Base-by-base conservation (phyloP, 139 green algal genomes). In the Trebouxia sp. region DNA sequence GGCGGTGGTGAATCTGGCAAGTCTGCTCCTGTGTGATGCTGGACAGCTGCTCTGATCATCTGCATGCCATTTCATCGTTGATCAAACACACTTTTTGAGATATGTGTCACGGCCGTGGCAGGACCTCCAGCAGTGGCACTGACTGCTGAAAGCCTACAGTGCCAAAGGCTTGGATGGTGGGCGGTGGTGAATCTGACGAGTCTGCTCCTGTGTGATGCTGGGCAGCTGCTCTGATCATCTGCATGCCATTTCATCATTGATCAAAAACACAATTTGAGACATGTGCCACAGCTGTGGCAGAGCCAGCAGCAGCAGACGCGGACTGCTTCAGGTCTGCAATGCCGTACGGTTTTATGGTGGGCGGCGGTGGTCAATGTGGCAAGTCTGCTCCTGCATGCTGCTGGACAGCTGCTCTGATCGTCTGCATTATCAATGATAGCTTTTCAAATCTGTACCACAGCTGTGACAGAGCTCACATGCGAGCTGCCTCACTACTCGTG, bases 1-100 rank as follows among this genome's bases (percentile, higher is more conserved):
- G 79, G 65, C 51, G 76, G 79, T 30, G 79, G 89, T n/a, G 78
- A 28, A 1, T 69, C 30, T 11, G 88, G 88, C 10, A 77, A 83
- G 28, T 67, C 55, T 8, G 53, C 9, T 7, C 79, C 86, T 8
- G 76, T 84, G 53, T 89, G 50, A 8, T 76, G 37, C 30, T 75
- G 55, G 15, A 92, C 84, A 8, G 84, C 51, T 0, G 88, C 81
- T 1, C 88, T 58, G 30, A 92, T 75, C 6, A 82, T 80, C 87
- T 90, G 87, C 72, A 77, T 28, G 28, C 65, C n/a, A n/a, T n/a
- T n/a, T n/a, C 65, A 70, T 70, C n/a, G n/a, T n/a, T n/a, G n/a
- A n/a, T n/a, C n/a, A n/a, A n/a, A n/a, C n/a, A n/a, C n/a, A n/a
- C n/a, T n/a, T n/a, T n/a, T n/a, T n/a, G n/a, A n/a, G n/a, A n/a